Percentiles rank a stretch among this genome's conserved stretches.
phyloP scores from a whole-genome alignment of 2,329 filamentous ascomycete genomes.

The Penicillium janthinellum region DNA sequence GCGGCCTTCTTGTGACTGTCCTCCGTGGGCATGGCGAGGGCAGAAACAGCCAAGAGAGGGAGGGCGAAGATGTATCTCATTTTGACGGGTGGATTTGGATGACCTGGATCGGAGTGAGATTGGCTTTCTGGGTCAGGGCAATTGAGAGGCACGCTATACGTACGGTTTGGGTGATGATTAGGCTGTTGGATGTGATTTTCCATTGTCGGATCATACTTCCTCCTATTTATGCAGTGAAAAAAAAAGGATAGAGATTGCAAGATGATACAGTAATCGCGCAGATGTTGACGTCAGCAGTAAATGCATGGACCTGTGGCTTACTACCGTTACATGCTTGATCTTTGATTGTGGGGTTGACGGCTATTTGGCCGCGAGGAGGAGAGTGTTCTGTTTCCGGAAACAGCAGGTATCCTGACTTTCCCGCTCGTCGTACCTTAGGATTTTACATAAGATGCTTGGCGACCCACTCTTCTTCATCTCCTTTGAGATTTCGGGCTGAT shows the following conservation, averaged over 20 bases:
- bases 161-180: neutral
- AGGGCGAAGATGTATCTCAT: conserved; percentile 7
- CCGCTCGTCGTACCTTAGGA: neutral
- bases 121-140: too few relatives aligned
- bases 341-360: neutral
- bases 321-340: conserved; percentile 1
- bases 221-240: neutral
- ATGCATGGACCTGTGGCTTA: neutral
- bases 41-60: neutral
- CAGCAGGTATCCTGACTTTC: neutral
- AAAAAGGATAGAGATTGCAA: neutral
- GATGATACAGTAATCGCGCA: neutral
- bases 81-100: neutral
- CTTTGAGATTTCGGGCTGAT: neutral
- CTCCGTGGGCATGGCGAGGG: neutral
- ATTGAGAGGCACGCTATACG: neutral
- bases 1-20: neutral
- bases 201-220: neutral
- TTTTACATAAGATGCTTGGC: neutral
- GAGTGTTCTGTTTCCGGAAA: neutral
- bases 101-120: neutral
- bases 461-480: neutral
- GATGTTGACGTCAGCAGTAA: neutral
- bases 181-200: neutral
- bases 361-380: neutral